These are phyloP conservation scores for Dendrocalamus sinicus DNA, from an alignment of 176 grass and related monocot genomes.

Conservation along the genomic window DNA sequence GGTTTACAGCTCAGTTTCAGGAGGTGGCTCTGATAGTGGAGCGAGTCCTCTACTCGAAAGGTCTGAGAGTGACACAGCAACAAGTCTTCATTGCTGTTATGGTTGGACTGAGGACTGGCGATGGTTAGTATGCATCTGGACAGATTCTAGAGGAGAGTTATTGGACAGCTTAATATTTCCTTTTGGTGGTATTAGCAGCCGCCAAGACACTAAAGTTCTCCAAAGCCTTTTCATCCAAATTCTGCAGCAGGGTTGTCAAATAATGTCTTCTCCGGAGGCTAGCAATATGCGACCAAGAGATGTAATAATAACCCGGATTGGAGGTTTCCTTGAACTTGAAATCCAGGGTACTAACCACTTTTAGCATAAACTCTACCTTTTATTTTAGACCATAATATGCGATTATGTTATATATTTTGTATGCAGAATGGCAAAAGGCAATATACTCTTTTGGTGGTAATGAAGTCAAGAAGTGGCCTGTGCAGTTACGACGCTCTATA, in stretches of 20 bases:
- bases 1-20: constrained; percentile 55
- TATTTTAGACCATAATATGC: constrained; percentile 30
- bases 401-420: constrained; percentile 42
- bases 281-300: constrained; percentile 72
- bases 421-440: constrained; percentile 94
- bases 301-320: constrained; percentile 83
- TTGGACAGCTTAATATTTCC: constrained; percentile 90
- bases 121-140: constrained; percentile 98
- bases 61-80: constrained; percentile 60
- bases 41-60: constrained; percentile 52
- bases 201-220: constrained; percentile 95
- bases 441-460: constrained; percentile 89
- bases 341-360: constrained; percentile 69
- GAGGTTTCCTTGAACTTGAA: constrained; percentile 98
- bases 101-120: constrained; percentile 99
- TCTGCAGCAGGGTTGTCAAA: constrained; percentile 95
- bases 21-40: constrained; percentile 56
- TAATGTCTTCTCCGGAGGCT: constrained; percentile 72
- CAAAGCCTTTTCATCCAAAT: constrained; percentile 97
- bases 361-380: constrained; percentile 22
- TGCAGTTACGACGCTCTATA: constrained; percentile 83
- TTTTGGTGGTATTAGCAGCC: constrained; percentile 94
- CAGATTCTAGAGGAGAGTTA: constrained; percentile 94
- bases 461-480: constrained; percentile 90
- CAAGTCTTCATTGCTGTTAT: constrained; percentile 95